These are phyloP conservation scores for Blepharisma stoltei DNA, from an alignment of 73 alveolate genomes.

Conservation along the genomic window DNA sequence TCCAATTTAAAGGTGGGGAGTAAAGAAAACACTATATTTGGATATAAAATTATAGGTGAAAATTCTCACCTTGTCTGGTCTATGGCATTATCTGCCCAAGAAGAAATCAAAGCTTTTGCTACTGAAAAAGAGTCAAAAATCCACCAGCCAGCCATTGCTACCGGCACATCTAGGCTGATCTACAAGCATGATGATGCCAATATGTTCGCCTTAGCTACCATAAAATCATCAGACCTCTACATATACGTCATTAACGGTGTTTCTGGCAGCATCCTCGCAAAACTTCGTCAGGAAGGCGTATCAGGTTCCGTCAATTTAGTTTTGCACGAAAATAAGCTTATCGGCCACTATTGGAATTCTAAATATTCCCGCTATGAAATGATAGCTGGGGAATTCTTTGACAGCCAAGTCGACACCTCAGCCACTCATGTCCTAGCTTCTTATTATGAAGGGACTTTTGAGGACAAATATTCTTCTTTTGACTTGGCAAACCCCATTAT, in stretches of 20 bases:
- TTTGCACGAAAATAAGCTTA: conserved; percentile 38
- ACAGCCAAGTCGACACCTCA: conserved; percentile 13
- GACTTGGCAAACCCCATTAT: conserved; percentile 38
- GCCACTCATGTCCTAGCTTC: conserved; percentile 30
- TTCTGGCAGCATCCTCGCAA: conserved; percentile 49
- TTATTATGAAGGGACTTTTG: conserved; percentile 37
- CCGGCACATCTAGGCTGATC: conserved; percentile 29
- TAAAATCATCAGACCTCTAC: conserved; percentile 4
- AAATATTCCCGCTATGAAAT: conserved; percentile 30
- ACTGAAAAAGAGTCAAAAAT: background rate
- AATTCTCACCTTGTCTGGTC: background rate
- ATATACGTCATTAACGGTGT: conserved; percentile 54
- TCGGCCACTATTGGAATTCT: conserved; percentile 42
- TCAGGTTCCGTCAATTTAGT: conserved; percentile 39
- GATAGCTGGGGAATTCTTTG: conserved; percentile 38
- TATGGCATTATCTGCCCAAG: background rate
- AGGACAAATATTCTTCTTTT: conserved; percentile 34
- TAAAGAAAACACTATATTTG: background rate
- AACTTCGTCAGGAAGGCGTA: conserved; percentile 49
- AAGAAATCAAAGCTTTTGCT: background rate
- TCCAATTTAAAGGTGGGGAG: too few relatives aligned
- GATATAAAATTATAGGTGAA: background rate
- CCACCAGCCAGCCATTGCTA: conserved; percentile 20
- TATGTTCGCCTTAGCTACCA: conserved; percentile 48
- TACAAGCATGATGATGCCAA: conserved; percentile 54